Evolutionary conservation across 75 land plant species (phyloP).

Genomic region (Selaginella moellendorffii): DNA sequence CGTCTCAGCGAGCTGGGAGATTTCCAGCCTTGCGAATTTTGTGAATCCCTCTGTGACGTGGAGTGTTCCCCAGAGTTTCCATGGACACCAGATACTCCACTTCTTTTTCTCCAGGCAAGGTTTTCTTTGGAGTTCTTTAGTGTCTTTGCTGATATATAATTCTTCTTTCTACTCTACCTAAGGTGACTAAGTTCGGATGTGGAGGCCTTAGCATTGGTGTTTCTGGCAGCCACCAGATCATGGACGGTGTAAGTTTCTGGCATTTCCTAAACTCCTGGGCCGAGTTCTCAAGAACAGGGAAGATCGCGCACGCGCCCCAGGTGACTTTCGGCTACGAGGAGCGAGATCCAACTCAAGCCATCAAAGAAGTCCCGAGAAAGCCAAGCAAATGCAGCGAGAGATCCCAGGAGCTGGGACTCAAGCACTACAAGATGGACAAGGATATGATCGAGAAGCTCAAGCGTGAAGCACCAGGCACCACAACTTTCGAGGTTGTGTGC

Average conservation of each 20-base stretch:
- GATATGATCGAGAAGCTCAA: background rate
- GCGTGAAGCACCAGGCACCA: background rate
- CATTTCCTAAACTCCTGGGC: conserved; percentile 2
- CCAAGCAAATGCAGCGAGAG: background rate
- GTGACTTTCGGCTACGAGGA: background rate
- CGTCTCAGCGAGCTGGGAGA: background rate
- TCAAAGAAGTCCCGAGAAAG: background rate
- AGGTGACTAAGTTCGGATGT: conserved; percentile 4
- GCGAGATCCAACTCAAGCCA: background rate
- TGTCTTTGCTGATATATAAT: background rate
- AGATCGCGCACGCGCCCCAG: background rate
- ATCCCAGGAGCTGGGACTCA: background rate
- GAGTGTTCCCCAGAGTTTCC: background rate
- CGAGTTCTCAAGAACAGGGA: background rate
- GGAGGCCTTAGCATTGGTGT: background rate
- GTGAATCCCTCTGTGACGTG: background rate
- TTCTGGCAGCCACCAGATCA: conserved; percentile 1
- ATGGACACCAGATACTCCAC: background rate
- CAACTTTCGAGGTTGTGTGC: background rate
- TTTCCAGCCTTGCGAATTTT: background rate
- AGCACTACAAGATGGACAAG: background rate
- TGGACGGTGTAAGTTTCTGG: background rate
- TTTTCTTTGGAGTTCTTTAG: background rate
- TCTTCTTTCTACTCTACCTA: background rate
- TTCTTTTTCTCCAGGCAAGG: background rate